Base-by-base conservation (phyloP, 2,329 filamentous ascomycete species). In the Delphinella strobiligena region DNA sequence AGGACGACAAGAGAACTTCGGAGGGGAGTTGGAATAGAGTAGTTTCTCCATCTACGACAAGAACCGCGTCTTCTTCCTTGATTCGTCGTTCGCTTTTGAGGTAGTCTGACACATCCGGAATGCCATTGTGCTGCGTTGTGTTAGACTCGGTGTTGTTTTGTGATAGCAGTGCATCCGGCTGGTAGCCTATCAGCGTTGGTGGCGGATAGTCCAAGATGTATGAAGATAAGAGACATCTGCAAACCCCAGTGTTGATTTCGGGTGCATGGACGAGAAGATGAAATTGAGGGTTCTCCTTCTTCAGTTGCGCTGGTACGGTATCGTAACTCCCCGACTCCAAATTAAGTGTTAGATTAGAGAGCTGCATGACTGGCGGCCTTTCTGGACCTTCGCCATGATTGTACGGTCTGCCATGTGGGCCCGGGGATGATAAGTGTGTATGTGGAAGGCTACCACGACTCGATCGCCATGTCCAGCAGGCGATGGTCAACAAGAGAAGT, bases 231-330 rank as follows among this genome's bases (percentile, higher is more conserved):
- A 41, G 19, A 19, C 34, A 36, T 18, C 39, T 31, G n/a, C 39
- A 41, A 12, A 41, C 39, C 17, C 36, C 36, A 9, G 18, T 41
- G 5, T 24, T 33, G 24, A 41, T 41, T 9, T 41, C 37, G 16
- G 39, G 39, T 12, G 39, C 39, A 37, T 41, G 39, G 14, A 41
- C 32, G 5, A 41, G 19, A 27, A 41, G 39, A n/a, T 41, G 39
- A 9, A 41, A 37, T 18, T 41, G 39, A 17, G 39, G 34, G 11
- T 37, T 41, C 19, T 29, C 39, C 16, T 41, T 41, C 29, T 41
- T 41, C 4, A 37, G 39, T 8, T 30, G 19, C n/a, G 17, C 33
- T 2, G 38, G 38, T 12, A 33, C 19, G 5, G 24, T 36, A 8
- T 32, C 36, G 12, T 15, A 35, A 10, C 33, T 29, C 10, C 34